Percentiles rank a stretch among this genome's conserved stretches.
phyloP scores from a whole-genome alignment of 306 rosid species.

The Rosa multiflora region DNA sequence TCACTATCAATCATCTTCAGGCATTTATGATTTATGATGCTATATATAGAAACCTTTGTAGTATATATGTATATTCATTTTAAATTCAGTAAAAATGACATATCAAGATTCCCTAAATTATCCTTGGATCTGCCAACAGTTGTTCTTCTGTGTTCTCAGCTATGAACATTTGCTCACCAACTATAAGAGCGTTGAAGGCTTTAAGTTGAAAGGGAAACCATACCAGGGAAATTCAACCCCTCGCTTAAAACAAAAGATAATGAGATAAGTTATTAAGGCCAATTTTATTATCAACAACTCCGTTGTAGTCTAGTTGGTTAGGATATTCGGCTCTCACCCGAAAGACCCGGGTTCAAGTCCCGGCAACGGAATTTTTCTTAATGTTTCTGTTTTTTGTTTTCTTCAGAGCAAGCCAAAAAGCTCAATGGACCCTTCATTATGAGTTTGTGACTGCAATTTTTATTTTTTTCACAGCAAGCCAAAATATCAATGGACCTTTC shows the following conservation, averaged over 20 bases:
- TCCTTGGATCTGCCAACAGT: not conserved
- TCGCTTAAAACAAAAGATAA: too few relatives aligned
- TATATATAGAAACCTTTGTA: too few relatives aligned
- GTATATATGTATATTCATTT: too few relatives aligned
- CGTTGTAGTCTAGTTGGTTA: constrained; percentile 5
- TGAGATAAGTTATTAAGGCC: too few relatives aligned
- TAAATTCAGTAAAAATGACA: not conserved
- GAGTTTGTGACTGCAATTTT: too few relatives aligned
- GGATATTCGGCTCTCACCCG: constrained; percentile 3
- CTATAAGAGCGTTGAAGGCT: not conserved
- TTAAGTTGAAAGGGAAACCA: not conserved
- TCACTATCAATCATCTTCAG: too few relatives aligned
- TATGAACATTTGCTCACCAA: not conserved
- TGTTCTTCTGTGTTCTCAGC: not conserved
- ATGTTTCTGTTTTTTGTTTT: not conserved
- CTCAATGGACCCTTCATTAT: too few relatives aligned
- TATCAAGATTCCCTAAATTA: not conserved
- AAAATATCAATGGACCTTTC: too few relatives aligned
- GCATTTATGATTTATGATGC: too few relatives aligned
- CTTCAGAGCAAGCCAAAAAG: not conserved
- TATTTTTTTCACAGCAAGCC: too few relatives aligned
- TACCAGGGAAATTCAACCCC: not conserved
- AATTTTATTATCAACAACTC: not conserved
- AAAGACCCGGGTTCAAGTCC: constrained; percentile 1
- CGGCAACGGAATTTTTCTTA: not conserved